Conservation (phyloP, 2,329 filamentous ascomycete genomes). For the Orbilia brochopaga region DNA sequence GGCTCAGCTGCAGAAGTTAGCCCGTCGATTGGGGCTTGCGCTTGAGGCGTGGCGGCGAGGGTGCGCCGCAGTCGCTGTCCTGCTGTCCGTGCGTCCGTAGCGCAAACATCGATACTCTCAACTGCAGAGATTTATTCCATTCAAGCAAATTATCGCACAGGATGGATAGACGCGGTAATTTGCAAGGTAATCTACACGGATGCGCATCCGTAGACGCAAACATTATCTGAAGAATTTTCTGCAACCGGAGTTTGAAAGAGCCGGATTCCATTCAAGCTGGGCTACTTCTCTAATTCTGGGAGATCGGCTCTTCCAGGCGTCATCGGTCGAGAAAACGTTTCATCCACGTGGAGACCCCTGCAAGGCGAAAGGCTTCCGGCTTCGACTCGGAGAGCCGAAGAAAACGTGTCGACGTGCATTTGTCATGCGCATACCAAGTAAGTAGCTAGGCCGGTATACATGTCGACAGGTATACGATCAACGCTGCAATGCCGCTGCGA, state of each 20-base stretch:
- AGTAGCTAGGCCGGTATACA: neutral
- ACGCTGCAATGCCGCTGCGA: neutral
- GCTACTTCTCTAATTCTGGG: too few relatives aligned
- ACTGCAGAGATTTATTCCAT: neutral
- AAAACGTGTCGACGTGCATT: neutral
- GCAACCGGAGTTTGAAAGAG: neutral
- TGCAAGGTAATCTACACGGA: neutral
- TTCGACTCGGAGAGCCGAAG: neutral
- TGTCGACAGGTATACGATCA: neutral
- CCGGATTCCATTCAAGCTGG: neutral
- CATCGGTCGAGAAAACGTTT: neutral
- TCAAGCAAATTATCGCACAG: neutral
- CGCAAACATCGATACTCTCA: neutral
- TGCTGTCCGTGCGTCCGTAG: conserved; percentile 1
- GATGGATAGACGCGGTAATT: neutral
- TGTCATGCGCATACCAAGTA: neutral
- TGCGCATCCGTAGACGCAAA: neutral
- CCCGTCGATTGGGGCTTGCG: conserved; percentile 4
- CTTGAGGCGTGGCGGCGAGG: conserved; percentile 1
- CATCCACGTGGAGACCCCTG: conserved; percentile 2
- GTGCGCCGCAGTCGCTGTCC: neutral
- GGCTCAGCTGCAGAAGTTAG: neutral
- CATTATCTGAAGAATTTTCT: neutral
- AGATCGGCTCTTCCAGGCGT: neutral
- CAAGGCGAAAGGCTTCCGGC: conserved; percentile 1